Percentiles rank a stretch among this genome's conserved stretches.
Evolutionary conservation across 768 basidiomycete genomes (phyloP).

Genomic region (Sistotremastrum niveocremeum): DNA sequence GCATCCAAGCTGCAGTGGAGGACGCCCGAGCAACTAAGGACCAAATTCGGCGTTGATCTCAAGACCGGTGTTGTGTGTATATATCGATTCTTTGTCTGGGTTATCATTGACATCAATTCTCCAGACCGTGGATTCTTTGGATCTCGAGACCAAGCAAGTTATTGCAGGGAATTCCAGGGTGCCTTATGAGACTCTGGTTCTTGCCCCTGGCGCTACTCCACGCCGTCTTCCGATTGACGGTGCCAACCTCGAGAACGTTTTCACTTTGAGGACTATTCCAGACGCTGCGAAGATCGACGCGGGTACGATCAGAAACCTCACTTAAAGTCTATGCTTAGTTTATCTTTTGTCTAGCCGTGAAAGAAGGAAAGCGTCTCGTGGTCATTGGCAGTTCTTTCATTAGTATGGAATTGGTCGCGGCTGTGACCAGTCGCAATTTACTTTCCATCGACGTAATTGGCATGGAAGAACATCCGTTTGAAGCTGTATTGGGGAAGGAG

Average conservation of each 20-base stretch:
- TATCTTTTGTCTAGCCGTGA: constrained; percentile 27
- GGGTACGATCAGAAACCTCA: constrained; percentile 24
- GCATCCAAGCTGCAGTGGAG: constrained; percentile 65
- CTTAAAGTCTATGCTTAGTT: constrained; percentile 2
- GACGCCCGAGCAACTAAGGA: constrained; percentile 57
- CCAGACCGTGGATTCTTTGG: constrained; percentile 61
- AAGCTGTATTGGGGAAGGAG: constrained; percentile 65
- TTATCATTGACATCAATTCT: not conserved
- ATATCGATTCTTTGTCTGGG: constrained; percentile 1
- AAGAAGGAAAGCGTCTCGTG: constrained; percentile 65
- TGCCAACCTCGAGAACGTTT: constrained; percentile 60
- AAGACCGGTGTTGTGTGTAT: constrained; percentile 41
- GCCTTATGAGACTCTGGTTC: constrained; percentile 62
- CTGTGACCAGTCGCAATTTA: constrained; percentile 57
- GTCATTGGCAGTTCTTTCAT: constrained; percentile 88
- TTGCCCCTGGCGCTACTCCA: constrained; percentile 66
- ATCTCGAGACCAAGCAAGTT: constrained; percentile 49
- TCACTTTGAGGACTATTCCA: constrained; percentile 54
- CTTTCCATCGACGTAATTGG: constrained; percentile 77
- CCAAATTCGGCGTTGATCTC: constrained; percentile 57
- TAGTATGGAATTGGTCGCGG: constrained; percentile 82
- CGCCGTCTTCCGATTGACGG: constrained; percentile 68
- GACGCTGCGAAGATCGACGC: constrained; percentile 62
- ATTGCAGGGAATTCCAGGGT: constrained; percentile 42
- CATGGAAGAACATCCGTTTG: constrained; percentile 70